phyloP scores from a whole-genome alignment of 2,329 filamentous ascomycete genomes.

The Davidsoniella eucalypti region DNA sequence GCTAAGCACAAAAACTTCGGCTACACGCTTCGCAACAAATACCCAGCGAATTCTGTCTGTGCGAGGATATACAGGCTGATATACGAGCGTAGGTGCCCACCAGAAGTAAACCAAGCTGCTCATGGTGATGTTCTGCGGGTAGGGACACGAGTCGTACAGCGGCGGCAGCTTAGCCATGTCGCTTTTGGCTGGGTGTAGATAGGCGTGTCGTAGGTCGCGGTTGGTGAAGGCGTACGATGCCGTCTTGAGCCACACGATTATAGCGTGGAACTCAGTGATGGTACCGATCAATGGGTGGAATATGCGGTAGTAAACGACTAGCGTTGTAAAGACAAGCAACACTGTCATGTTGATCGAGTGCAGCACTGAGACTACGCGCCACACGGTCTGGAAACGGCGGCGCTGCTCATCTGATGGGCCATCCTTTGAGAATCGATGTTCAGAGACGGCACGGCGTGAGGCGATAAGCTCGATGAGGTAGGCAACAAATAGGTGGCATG shows the following conservation, averaged over 20 bases:
- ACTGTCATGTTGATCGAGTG: conserved; percentile 74
- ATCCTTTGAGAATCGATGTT: conserved; percentile 24
- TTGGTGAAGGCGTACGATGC: conserved; percentile 95
- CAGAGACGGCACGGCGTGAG: conserved; percentile 53
- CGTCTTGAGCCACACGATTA: conserved; percentile 92
- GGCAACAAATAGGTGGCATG: conserved; percentile 77
- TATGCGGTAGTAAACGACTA: conserved; percentile 78
- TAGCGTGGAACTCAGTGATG: conserved; percentile 73
- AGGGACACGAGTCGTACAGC: conserved; percentile 69
- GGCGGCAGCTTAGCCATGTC: conserved; percentile 58
- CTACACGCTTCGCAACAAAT: conserved; percentile 70
- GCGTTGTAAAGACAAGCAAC: conserved; percentile 64
- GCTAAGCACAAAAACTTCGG: conserved; percentile 59
- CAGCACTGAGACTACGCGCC: conserved; percentile 62
- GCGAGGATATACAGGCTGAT: conserved; percentile 90
- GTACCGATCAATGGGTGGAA: conserved; percentile 90
- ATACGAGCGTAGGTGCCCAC: conserved; percentile 92
- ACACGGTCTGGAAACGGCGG: conserved; percentile 54
- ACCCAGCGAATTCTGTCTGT: conserved; percentile 67
- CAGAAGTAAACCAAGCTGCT: conserved; percentile 86
- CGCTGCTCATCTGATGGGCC: conserved; percentile 39
- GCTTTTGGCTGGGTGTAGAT: conserved; percentile 55
- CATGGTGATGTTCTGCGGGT: conserved; percentile 81
- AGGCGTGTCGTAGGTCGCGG: conserved; percentile 80
- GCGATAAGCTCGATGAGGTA: conserved; percentile 79